Evolutionary conservation across 257 asterid species (phyloP), one percentile per base, ranked within the genome.

Genomic region (Solanum rostratum): DNA sequence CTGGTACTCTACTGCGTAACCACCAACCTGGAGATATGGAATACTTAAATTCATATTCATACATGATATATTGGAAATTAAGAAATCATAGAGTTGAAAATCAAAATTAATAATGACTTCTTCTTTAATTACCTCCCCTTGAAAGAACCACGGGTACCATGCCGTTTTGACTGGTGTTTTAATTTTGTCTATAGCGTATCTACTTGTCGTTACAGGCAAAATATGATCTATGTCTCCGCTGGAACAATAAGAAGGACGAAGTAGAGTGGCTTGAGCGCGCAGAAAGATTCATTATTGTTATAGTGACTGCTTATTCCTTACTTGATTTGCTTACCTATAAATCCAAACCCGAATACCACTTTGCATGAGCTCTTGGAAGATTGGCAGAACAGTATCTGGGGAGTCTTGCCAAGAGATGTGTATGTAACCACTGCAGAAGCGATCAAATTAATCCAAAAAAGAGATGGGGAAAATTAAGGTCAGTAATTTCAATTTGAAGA

Each of bases 81-180:
- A 69, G 50, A 46, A n/a, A 46, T 46, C 24, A 16, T 33, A 73
- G 59, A 6, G 39, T 7, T 22, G n/a, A 71, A 73, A 59, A 33
- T 33, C 6, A 5, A 33, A 2, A 33, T 33, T 33, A 6, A 43
- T 73, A n/a, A 73, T 22, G 22, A 45, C 57, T 1, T 13, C 59
- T 73, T 45, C 8, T n/a, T 52, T 3, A 33, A 33, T 33, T 85
- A 92, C 92, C 92, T 93, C 90, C 49, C 89, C 91, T 84, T 87
- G 84, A 22, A 22, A 82, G 85, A 90, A 88, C 97, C 97, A 93
- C 3, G 95, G 92, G 68, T 90, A 89, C 95, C 97, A 93, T 62
- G 92, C 88, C 22, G 89, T 91, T 83, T 87, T 88, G 1, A 91
- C 90, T 0, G 88, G 80, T 46, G 90, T 27, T 27, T 87, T 91